Evolutionary conservation across 371 early-diverging fungal genomes (phyloP).

Genomic region (Mortierella sp.): DNA sequence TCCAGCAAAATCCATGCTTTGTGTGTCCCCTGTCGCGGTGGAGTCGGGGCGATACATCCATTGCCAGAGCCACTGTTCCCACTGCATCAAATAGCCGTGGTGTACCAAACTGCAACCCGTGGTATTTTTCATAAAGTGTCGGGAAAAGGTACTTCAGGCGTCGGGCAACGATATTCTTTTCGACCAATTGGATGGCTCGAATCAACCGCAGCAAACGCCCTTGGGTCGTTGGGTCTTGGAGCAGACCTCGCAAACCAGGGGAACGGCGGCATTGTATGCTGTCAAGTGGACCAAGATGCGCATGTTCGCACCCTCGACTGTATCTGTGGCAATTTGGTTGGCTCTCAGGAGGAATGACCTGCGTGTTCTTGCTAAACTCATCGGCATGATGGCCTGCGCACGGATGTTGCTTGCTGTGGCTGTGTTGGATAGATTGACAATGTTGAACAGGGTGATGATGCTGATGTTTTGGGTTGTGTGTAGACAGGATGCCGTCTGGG

Average conservation of each 20-base stretch:
- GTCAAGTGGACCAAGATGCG: not conserved
- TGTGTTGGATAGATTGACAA: constrained; percentile 4
- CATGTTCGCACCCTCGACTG: not conserved
- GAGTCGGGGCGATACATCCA: constrained; percentile 49
- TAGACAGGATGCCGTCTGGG: not conserved
- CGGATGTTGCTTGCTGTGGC: not conserved
- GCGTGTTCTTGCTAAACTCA: not conserved
- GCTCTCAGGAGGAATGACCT: not conserved
- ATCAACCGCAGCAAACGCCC: constrained; percentile 41
- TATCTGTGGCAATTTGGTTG: not conserved
- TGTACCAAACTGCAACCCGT: constrained; percentile 51
- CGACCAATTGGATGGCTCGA: constrained; percentile 48
- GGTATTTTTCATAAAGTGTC: constrained; percentile 52
- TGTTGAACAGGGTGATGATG: constrained; percentile 12
- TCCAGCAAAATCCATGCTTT: constrained; percentile 54
- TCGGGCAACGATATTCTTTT: constrained; percentile 45
- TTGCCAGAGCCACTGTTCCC: constrained; percentile 46
- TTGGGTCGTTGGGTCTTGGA: constrained; percentile 25
- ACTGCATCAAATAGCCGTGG: constrained; percentile 52
- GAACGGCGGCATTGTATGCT: not conserved
- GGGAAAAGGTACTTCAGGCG: constrained; percentile 51
- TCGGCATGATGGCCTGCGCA: not conserved
- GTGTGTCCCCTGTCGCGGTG: constrained; percentile 50
- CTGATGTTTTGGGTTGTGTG: not conserved
- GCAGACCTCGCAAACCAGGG: constrained; percentile 3